Evolutionary conservation across 179 eudicot genomes (phyloP).

Genomic region (Amaranthus tricolor): DNA sequence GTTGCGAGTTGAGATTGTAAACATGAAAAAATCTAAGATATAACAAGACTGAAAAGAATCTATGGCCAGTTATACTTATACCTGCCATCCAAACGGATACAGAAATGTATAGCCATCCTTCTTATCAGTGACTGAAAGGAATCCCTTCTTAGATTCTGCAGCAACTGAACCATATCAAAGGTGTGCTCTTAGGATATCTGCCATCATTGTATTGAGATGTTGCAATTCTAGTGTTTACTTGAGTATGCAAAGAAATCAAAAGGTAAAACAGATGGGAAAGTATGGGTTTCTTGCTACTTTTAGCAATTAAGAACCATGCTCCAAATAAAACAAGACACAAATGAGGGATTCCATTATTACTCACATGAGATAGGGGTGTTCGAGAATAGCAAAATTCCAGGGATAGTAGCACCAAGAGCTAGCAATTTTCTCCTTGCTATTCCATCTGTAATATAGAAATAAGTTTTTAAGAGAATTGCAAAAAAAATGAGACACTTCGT

Average conservation of each 20-base stretch:
- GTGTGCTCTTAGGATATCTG: conserved; percentile 57
- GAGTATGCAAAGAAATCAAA: background rate
- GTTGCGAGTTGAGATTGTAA: background rate
- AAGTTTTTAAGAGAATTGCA: background rate
- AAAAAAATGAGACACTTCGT: background rate
- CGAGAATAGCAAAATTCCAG: conserved; percentile 48
- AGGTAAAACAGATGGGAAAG: background rate
- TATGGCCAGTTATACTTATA: conserved; percentile 35
- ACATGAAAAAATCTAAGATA: background rate
- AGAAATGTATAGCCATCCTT: conserved; percentile 87
- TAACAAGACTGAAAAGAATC: background rate
- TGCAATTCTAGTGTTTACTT: conserved; percentile 28
- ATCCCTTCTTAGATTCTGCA: conserved; percentile 89
- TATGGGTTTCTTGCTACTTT: background rate
- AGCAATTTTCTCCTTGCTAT: conserved; percentile 66
- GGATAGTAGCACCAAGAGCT: conserved; percentile 54
- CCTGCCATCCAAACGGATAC: conserved; percentile 99
- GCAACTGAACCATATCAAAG: conserved; percentile 98
- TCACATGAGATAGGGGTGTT: conserved; percentile 57
- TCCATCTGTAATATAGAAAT: conserved; percentile 40
- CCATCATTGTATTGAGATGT: conserved; percentile 27
- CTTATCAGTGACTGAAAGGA: conserved; percentile 64
- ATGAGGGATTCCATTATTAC: conserved; percentile 19
- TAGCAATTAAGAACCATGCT: conserved; percentile 4
- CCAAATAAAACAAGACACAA: background rate